These are phyloP conservation scores for Hyphopichia wangnamkhiaoensis DNA, from an alignment of 1,139 yeast genomes.

Conservation along the genomic window DNA sequence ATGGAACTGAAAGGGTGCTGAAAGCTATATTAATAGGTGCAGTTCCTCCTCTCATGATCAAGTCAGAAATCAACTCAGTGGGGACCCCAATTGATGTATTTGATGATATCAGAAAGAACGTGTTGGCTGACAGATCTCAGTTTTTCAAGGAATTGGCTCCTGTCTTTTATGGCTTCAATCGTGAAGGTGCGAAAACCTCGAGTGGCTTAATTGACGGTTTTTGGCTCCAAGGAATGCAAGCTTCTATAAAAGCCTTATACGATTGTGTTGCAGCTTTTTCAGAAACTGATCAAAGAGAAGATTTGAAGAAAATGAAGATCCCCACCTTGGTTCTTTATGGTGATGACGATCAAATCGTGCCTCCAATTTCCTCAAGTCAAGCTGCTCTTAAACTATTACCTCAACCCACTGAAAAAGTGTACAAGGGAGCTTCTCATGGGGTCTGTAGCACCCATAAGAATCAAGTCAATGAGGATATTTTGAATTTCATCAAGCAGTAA, in stretches of 20 bases:
- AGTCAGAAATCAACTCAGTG: conserved; percentile 11
- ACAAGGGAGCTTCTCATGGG: conserved; percentile 15
- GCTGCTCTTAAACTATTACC: conserved; percentile 15
- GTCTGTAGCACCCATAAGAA: conserved; percentile 15
- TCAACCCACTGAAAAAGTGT: conserved; percentile 10
- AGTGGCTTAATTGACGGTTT: conserved; percentile 14
- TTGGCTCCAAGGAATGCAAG: conserved; percentile 20
- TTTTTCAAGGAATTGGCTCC: conserved; percentile 16
- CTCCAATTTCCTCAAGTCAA: conserved; percentile 15
- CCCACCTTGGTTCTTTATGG: conserved; percentile 19
- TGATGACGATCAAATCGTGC: conserved; percentile 17
- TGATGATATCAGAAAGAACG: conserved; percentile 12
- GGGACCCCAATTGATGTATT: conserved; percentile 15
- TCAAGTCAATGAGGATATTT: conserved; percentile 12
- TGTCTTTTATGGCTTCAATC: conserved; percentile 14
- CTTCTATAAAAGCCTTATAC: conserved; percentile 14
- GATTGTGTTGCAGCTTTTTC: conserved; percentile 17
- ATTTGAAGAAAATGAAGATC: conserved; percentile 13
- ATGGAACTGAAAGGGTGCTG: conserved; percentile 14
- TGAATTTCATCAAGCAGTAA: conserved; percentile 7
- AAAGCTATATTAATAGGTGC: conserved; percentile 19
- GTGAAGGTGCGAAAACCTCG: conserved; percentile 6
- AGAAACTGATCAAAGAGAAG: conserved; percentile 15
- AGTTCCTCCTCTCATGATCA: conserved; percentile 17
- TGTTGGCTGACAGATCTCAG: conserved; percentile 13